Percentiles rank a stretch among this genome's conserved stretches.
These are phyloP conservation scores for Coprinopsis strossmayeri DNA, from an alignment of 768 basidiomycete species.

Conservation along the genomic window DNA sequence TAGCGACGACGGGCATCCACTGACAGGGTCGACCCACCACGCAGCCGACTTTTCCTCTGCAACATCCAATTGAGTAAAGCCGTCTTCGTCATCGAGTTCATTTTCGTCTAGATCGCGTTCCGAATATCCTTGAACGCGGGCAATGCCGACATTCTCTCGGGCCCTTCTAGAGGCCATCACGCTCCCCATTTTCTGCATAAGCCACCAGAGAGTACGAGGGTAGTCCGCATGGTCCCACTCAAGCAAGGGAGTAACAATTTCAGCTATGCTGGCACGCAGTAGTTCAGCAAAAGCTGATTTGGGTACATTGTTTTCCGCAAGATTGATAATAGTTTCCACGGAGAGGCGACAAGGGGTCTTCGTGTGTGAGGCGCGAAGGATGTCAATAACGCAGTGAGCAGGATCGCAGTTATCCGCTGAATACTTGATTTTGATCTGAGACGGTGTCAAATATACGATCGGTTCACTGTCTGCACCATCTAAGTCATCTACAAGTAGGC, in stretches of 20 bases:
- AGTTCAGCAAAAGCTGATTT: constrained; percentile 30
- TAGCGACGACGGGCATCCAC: constrained; percentile 53
- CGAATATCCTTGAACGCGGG: constrained; percentile 38
- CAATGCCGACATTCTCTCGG: constrained; percentile 29
- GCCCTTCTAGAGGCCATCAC: constrained; percentile 33
- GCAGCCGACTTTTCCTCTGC: constrained; percentile 41
- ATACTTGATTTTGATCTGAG: constrained; percentile 43
- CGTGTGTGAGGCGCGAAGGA: constrained; percentile 45
- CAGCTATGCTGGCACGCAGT: constrained; percentile 26
- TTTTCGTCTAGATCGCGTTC: constrained; percentile 32
- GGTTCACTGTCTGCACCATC: constrained; percentile 16
- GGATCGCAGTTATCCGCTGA: constrained; percentile 25
- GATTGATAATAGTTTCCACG: constrained; percentile 53
- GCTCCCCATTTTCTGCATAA: constrained; percentile 31
- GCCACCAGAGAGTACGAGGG: constrained; percentile 35
- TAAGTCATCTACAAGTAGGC: constrained; percentile 32
- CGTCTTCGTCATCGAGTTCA: constrained; percentile 29
- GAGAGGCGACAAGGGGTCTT: constrained; percentile 41
- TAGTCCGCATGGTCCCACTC: constrained; percentile 38
- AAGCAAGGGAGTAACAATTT: constrained; percentile 31
- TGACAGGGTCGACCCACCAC: constrained; percentile 62
- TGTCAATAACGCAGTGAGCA: constrained; percentile 42
- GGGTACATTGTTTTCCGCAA: constrained; percentile 58
- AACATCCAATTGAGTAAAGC: constrained; percentile 24
- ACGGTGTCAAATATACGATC: constrained; percentile 28